A percentile compares a stretch with the other conserved stretches of the same genome.
phyloP scores from a whole-genome alignment of 495 filamentous ascomycete genomes.

The Aspergillus sclerotioniger region DNA sequence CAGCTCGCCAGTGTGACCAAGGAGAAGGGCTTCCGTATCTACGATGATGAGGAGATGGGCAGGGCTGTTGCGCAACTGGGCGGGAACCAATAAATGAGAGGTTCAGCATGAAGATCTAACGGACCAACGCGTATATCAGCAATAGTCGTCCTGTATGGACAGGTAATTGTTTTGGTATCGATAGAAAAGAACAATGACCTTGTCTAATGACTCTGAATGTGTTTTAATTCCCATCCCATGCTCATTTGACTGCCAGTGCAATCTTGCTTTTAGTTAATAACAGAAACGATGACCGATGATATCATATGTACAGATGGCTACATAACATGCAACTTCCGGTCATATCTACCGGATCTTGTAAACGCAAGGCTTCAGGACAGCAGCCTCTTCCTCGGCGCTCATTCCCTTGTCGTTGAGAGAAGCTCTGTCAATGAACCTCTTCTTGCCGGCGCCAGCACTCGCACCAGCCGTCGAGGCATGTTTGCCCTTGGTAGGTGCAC shows the following conservation, averaged over 20 bases:
- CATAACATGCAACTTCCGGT: not conserved
- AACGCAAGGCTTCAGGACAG: slow-evolving; percentile 90
- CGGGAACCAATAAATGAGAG: slow-evolving; percentile 40
- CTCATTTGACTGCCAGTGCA: not conserved
- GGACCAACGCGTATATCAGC: slow-evolving; percentile 10
- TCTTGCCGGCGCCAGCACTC: slow-evolving; percentile 47
- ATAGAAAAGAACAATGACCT: slow-evolving; percentile 34
- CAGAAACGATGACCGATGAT: not conserved
- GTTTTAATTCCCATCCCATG: not conserved
- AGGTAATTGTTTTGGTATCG: slow-evolving; percentile 20
- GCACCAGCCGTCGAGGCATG: slow-evolving; percentile 45
- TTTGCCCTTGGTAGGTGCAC: slow-evolving; percentile 66
- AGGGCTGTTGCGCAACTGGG: slow-evolving; percentile 74
- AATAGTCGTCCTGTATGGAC: slow-evolving; percentile 12
- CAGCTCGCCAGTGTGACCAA: slow-evolving; percentile 97
- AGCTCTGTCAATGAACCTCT: slow-evolving; percentile 56
- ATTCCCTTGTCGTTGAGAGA: slow-evolving; percentile 53
- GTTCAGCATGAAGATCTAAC: slow-evolving; percentile 12
- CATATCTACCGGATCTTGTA: slow-evolving; percentile 78
- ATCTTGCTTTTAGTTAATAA: not conserved
- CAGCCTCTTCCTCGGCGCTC: slow-evolving; percentile 55
- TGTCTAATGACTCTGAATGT: slow-evolving; percentile 19
- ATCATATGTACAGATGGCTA: not conserved
- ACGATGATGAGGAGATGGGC: slow-evolving; percentile 95
- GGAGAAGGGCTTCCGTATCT: slow-evolving; percentile 96